Evolutionary conservation across 2,329 filamentous ascomycete species (phyloP), one percentile per base, ranked within the genome.

Genomic region (Trichoderma polysporum): DNA sequence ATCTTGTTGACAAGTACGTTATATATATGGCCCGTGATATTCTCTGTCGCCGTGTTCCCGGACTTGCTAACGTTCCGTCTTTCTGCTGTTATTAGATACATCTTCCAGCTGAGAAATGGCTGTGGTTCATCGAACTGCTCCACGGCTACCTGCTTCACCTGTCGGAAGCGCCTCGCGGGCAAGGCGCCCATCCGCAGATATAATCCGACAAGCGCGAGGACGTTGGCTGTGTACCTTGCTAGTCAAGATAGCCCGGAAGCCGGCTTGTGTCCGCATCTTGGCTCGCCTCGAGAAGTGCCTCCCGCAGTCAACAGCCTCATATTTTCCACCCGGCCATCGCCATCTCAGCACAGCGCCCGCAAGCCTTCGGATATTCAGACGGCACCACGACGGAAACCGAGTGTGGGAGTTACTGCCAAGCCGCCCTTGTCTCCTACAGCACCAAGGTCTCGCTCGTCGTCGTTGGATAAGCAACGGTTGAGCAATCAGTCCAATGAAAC

Each of bases 141-240:
- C 39, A 94, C 89, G 1, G 80, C 92, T 15, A 94, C 92, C 15
- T 97, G 93, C 79, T 90, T 94, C 74, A 93, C 89, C 69, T 93
- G 87, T 76, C 88, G 91, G 65, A 90, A 86, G 77, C 86, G 91
- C 70, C 80, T 89, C 47, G 85, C 87, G 29, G 86, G 85, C 37
- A 87, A 87, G 70, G 85, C 85, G 0, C 92, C 92, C 2, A 86
- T 93, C 71, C 89, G 92, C 68, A 86, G 90, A 73, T 95, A 94
- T 73, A 97, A 90, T 66, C 85, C 90, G 25, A 88, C 93, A 53
- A 97, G 92, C 73, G 93, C 93, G 9, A 87, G 92, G 73, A 92
- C 91, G 1, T 79, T 97, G 35, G 93, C 93, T 13, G 86, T 92
- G 66, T 92, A 91, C 73, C 84, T 97, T 59, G 92, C 93, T 10